Evolutionary conservation across 148 eudicot species (phyloP).

Genomic region (Cornus florida): DNA sequence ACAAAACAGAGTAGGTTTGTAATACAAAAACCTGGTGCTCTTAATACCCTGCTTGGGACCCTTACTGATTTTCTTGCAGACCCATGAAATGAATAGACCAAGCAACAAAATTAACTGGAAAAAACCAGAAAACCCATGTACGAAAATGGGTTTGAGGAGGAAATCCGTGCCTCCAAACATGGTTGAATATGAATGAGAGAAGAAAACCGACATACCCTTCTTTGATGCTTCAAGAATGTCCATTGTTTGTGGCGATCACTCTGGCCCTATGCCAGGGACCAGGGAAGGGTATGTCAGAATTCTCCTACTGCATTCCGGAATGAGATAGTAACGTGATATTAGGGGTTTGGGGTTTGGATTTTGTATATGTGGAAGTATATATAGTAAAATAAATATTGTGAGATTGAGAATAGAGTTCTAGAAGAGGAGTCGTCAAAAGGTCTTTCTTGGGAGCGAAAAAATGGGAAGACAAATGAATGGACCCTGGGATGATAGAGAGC

Average conservation of each 20-base stretch:
- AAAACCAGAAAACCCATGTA: constrained; percentile 30
- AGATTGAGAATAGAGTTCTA: background rate
- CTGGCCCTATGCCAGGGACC: too few species aligned
- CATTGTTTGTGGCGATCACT: background rate
- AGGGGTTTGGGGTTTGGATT: background rate
- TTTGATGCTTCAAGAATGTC: background rate
- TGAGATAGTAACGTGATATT: background rate
- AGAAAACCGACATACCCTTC: background rate
- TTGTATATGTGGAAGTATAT: background rate
- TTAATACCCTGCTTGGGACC: constrained; percentile 17
- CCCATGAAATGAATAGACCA: constrained; percentile 36
- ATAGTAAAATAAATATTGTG: background rate
- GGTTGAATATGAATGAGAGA: background rate
- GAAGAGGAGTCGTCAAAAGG: background rate
- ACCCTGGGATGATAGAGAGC: too few species aligned
- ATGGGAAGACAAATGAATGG: too few species aligned
- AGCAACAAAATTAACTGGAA: constrained; percentile 42
- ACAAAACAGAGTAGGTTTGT: constrained; percentile 32
- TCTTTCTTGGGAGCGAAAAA: too few species aligned
- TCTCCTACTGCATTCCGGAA: background rate
- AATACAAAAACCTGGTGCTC: constrained; percentile 26
- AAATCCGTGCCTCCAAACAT: background rate
- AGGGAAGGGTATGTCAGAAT: background rate
- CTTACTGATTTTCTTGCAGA: constrained; percentile 16
- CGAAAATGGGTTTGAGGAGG: constrained; percentile 27